Evolutionary conservation across 2,329 filamentous ascomycete species (phyloP), one percentile per base, ranked within the genome.

Genomic region (Diplodia seriata): DNA sequence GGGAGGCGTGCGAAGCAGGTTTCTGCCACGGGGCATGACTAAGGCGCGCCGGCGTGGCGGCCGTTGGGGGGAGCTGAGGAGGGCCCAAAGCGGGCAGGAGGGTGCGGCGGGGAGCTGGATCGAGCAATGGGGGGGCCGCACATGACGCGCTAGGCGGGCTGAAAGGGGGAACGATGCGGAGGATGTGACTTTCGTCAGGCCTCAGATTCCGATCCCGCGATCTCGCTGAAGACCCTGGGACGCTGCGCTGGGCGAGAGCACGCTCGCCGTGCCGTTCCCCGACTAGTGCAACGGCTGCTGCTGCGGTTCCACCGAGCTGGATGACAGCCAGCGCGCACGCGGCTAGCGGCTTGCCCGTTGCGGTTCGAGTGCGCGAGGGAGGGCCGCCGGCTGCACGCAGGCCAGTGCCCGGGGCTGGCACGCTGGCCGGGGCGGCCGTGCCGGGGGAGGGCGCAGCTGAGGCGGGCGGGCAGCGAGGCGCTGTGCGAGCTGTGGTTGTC

Each of bases 251-350:
- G 51, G 63, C 38, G 38, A 66, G 55, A 38, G 54, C 40, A 47
- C 54, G 53, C 40, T 67, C 64, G 53, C 49, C 64, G 64, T 50
- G 64, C 64, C 64, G 64, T 67, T 67, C 64, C 53, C 47, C 64
- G 53, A 50, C 53, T 67, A 67, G 64, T 50, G 64, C 53, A 67
- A 67, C 54, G 64, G 64, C 64, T 59, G 64, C 64, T 67, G 64
- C 55, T 59, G 64, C 64, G 54, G 64, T 57, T 59, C 64, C 53
- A 56, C 47, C 43, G 64, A 67, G 64, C 64, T 67, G 64, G 64
- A 67, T 59, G 53, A 56, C 53, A 57, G 53, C 40, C 40, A 59
- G 43, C 64, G 59, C 47, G 59, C 57, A 63, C 29, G 59, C 59
- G 59, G 59, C 47, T 63, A 63, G 59, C 59, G 29, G 43, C 18